phyloP scores from a whole-genome alignment of 805 yeast species.

The Candida tallmaniae region DNA sequence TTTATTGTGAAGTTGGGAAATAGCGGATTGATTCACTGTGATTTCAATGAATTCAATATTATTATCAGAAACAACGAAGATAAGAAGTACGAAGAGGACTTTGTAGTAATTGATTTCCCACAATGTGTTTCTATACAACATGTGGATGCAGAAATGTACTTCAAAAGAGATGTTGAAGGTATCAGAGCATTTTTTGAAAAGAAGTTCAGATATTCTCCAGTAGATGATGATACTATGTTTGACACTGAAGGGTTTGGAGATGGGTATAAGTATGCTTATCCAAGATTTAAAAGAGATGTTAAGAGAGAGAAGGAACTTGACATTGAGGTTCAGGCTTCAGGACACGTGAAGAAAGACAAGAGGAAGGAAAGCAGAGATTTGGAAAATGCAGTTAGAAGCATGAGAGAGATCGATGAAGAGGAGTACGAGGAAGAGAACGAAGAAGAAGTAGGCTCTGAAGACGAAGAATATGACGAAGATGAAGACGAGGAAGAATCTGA shows the following conservation, averaged over 20 bases:
- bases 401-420: conserved; percentile 41
- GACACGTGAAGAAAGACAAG: conserved; percentile 52
- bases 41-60: conserved; percentile 94
- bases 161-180: conserved; percentile 91
- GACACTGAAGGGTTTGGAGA: conserved; percentile 81
- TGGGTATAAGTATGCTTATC: conserved; percentile 72
- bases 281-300: conserved; percentile 75
- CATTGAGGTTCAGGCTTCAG: conserved; percentile 87
- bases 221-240: conserved; percentile 61
- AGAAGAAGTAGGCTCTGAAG: conserved; percentile 21
- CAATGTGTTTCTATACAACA: conserved; percentile 95
- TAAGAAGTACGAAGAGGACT: conserved; percentile 53
- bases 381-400: conserved; percentile 68
- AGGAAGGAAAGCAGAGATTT: conserved; percentile 39
- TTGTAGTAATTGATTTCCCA: conserved; percentile 95
- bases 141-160: conserved; percentile 79
- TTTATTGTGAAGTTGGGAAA: conserved; percentile 81
- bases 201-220: conserved; percentile 71
- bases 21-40: conserved; percentile 93
- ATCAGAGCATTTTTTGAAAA: conserved; percentile 76
- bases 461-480: conserved; percentile 27
- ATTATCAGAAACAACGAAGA: conserved; percentile 64
- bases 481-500: conserved; percentile 46
- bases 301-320: conserved; percentile 67
- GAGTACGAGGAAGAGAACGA: conserved; percentile 19